Evolutionary conservation across 2,329 filamentous ascomycete species (phyloP).

Genomic region (Ophiosphaerella narmari): DNA sequence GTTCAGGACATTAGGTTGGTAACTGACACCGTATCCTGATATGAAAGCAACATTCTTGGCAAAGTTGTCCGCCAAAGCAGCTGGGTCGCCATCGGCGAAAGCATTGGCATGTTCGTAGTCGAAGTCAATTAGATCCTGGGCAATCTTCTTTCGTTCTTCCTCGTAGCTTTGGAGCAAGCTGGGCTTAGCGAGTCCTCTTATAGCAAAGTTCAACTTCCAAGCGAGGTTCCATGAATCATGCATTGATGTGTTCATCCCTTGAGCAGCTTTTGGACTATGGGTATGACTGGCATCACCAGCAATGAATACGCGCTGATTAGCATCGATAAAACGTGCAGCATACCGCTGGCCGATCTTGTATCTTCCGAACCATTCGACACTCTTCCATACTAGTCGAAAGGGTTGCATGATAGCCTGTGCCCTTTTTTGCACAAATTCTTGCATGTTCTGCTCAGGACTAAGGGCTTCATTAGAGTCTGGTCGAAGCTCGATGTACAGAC

Average conservation of each 20-base stretch:
- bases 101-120: slow-evolving; percentile 57
- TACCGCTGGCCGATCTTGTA: slow-evolving; percentile 58
- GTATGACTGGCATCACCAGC: slow-evolving; percentile 55
- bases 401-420: slow-evolving; percentile 56
- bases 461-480: slow-evolving; percentile 39
- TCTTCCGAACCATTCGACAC: slow-evolving; percentile 57
- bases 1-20: slow-evolving; percentile 68
- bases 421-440: slow-evolving; percentile 72
- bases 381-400: slow-evolving; percentile 52
- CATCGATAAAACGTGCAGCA: slow-evolving; percentile 51
- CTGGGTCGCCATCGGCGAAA: slow-evolving; percentile 64
- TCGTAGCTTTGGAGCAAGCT: slow-evolving; percentile 48
- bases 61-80: slow-evolving; percentile 70
- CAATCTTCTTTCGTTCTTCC: slow-evolving; percentile 49
- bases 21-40: slow-evolving; percentile 71
- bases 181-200: slow-evolving; percentile 46
- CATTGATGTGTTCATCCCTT: slow-evolving; percentile 54
- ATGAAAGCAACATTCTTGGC: slow-evolving; percentile 74
- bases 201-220: slow-evolving; percentile 51
- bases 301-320: slow-evolving; percentile 52
- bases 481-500: slow-evolving; percentile 59
- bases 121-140: slow-evolving; percentile 51
- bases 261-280: slow-evolving; percentile 49
- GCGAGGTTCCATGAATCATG: slow-evolving; percentile 52
- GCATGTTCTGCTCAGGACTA: slow-evolving; percentile 49